Evolutionary conservation across 2,329 filamentous ascomycete genomes (phyloP).

Genomic region (Aspergillus ruber): DNA sequence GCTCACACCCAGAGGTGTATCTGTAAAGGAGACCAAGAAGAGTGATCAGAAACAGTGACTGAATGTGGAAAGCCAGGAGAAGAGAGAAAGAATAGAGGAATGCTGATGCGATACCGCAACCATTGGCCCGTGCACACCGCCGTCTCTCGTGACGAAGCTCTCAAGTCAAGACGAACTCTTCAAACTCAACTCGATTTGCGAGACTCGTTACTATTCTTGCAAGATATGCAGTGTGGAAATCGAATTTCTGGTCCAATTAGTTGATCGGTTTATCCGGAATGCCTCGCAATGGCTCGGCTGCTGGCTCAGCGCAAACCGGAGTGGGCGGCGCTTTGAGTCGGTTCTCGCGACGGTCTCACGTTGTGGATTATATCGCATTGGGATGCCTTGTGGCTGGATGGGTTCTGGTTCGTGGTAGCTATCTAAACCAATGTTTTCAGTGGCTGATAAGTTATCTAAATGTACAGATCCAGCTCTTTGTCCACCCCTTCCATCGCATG

Average conservation of each 20-base stretch:
- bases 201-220: neutral
- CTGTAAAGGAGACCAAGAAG: neutral
- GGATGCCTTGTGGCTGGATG: slow-evolving; percentile 62
- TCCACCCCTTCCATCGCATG: slow-evolving; percentile 88
- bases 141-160: neutral
- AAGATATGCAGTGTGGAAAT: neutral
- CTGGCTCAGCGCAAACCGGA: slow-evolving; percentile 27
- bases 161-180: neutral
- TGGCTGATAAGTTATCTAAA: neutral
- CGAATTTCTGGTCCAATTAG: neutral
- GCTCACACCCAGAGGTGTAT: neutral
- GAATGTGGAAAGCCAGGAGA: neutral
- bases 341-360: slow-evolving; percentile 66
- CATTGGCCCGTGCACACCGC: slow-evolving; percentile 14
- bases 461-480: slow-evolving; percentile 56
- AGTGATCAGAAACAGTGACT: neutral
- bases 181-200: neutral
- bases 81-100: slow-evolving; percentile 12
- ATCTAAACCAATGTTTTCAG: neutral
- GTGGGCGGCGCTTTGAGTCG: slow-evolving; percentile 44
- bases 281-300: slow-evolving; percentile 22
- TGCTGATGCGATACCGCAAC: neutral
- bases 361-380: slow-evolving; percentile 80
- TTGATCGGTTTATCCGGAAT: slow-evolving; percentile 12
- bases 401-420: slow-evolving; percentile 19